Conservation (phyloP, 495 filamentous ascomycete genomes). For the Jackrogersella minutella region DNA sequence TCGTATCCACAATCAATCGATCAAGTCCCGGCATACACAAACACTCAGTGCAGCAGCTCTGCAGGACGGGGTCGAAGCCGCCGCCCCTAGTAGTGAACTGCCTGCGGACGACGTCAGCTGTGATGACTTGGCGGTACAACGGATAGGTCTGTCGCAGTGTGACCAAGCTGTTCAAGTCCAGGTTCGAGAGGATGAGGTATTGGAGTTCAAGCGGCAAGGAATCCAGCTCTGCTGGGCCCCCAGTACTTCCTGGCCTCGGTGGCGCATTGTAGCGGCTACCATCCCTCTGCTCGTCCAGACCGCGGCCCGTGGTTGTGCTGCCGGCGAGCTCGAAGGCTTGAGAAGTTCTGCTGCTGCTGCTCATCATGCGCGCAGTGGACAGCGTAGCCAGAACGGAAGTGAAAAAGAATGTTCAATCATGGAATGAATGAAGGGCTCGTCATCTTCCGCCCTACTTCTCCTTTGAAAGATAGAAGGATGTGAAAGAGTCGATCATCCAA, state of each 20-base stretch:
- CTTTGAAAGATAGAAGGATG: slow-evolving; percentile 30
- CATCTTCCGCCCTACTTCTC: slow-evolving; percentile 29
- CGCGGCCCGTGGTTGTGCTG: neutral
- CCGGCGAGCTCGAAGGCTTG: slow-evolving; percentile 32
- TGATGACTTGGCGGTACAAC: slow-evolving; percentile 42
- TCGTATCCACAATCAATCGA: slow-evolving; percentile 41
- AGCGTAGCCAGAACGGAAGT: slow-evolving; percentile 7
- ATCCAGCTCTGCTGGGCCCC: slow-evolving; percentile 12
- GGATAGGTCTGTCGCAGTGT: slow-evolving; percentile 34
- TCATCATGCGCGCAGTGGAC: slow-evolving; percentile 33
- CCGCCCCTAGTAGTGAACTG: slow-evolving; percentile 31
- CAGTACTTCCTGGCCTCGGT: neutral
- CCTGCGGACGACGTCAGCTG: slow-evolving; percentile 33
- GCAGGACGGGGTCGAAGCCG: slow-evolving; percentile 9
- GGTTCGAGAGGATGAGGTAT: slow-evolving; percentile 39
- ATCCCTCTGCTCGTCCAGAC: neutral
- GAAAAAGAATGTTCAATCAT: slow-evolving; percentile 32
- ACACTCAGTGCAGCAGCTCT: slow-evolving; percentile 39
- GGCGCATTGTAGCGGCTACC: slow-evolving; percentile 10
- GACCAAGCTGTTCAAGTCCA: slow-evolving; percentile 41
- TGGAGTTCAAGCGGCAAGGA: slow-evolving; percentile 43
- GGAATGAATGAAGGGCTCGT: slow-evolving; percentile 38
- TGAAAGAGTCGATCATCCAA: slow-evolving; percentile 28
- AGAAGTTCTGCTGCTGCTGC: slow-evolving; percentile 26
- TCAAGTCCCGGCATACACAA: slow-evolving; percentile 43